Evolutionary conservation across 352 stramenopile species (phyloP).

Genomic region (Peronosclerospora sorghi): DNA sequence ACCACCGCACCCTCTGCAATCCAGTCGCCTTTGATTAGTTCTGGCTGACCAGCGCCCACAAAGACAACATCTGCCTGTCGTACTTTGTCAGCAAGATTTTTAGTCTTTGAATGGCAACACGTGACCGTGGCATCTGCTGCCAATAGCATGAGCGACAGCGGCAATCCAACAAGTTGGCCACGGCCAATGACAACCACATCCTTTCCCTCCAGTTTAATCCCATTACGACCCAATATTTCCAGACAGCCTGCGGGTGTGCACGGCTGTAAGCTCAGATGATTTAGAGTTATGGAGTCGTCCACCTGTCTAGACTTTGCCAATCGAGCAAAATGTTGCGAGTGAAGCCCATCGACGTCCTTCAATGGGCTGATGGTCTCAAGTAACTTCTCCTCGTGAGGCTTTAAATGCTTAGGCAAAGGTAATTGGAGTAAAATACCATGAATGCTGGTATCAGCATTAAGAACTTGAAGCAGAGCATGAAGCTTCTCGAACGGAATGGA

Average conservation of each 20-base stretch:
- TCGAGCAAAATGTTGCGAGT: conserved; percentile 93
- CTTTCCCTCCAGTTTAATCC: conserved; percentile 89
- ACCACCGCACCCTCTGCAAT: conserved; percentile 95
- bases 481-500: conserved; percentile 38
- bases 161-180: conserved; percentile 95
- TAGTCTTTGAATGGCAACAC: conserved; percentile 92
- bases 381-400: conserved; percentile 79
- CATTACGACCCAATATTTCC: conserved; percentile 49
- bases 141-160: conserved; percentile 92
- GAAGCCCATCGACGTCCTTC: conserved; percentile 99
- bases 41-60: conserved; percentile 87
- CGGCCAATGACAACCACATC: conserved; percentile 94
- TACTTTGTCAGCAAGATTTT: conserved; percentile 46
- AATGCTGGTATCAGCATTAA: conserved; percentile 84
- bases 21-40: conserved; percentile 93
- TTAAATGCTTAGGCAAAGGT: conserved; percentile 46
- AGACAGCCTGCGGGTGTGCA: conserved; percentile 86
- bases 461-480: conserved; percentile 44
- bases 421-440: conserved; percentile 96
- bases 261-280: conserved; percentile 72
- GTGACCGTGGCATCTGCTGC: conserved; percentile 94
- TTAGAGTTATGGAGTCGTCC: neutral
- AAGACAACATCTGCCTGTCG: conserved; percentile 93
- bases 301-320: conserved; percentile 39
- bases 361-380: conserved; percentile 82